phyloP scores from a whole-genome alignment of 2,329 filamentous ascomycete genomes.

The Claviceps digitariae region DNA sequence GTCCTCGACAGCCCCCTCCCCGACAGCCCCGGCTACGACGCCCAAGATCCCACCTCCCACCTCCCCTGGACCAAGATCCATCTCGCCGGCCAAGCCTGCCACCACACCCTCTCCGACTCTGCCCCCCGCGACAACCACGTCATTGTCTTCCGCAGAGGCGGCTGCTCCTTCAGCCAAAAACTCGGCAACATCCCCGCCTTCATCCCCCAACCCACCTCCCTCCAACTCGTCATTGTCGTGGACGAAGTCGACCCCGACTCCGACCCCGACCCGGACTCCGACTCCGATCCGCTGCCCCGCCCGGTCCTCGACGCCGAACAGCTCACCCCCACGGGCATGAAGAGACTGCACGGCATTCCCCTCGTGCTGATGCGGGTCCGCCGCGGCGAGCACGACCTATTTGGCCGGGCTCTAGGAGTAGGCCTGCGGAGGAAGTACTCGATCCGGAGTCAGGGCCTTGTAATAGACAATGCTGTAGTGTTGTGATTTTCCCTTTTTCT shows the following conservation, averaged over 20 bases:
- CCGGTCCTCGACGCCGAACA: constrained; percentile 69
- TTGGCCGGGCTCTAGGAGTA: constrained; percentile 51
- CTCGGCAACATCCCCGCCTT: constrained; percentile 73
- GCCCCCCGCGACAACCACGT: constrained; percentile 52
- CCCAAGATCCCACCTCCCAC: constrained; percentile 22
- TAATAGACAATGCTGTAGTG: constrained; percentile 67
- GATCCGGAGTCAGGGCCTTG: constrained; percentile 66
- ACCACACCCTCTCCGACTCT: constrained; percentile 36
- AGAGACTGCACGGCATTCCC: constrained; percentile 58
- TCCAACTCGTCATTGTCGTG: constrained; percentile 75
- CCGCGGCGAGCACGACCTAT: constrained; percentile 41
- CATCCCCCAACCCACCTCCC: constrained; percentile 40
- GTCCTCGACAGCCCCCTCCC: constrained; percentile 40
- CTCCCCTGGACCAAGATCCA: constrained; percentile 60
- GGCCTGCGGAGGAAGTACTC: constrained; percentile 68
- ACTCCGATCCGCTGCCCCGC: constrained; percentile 24
- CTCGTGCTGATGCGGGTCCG: constrained; percentile 75
- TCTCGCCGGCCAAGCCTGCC: constrained; percentile 57
- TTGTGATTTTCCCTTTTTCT: constrained; percentile 12
- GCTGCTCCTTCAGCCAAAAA: constrained; percentile 75
- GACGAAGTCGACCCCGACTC: constrained; percentile 22
- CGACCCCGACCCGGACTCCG: neutral
- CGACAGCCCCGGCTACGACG: constrained; percentile 27
- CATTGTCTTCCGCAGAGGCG: constrained; percentile 68
- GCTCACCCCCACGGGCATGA: constrained; percentile 53